Base-by-base conservation (phyloP, 306 rosid species). In the Fragaria iinumae region DNA sequence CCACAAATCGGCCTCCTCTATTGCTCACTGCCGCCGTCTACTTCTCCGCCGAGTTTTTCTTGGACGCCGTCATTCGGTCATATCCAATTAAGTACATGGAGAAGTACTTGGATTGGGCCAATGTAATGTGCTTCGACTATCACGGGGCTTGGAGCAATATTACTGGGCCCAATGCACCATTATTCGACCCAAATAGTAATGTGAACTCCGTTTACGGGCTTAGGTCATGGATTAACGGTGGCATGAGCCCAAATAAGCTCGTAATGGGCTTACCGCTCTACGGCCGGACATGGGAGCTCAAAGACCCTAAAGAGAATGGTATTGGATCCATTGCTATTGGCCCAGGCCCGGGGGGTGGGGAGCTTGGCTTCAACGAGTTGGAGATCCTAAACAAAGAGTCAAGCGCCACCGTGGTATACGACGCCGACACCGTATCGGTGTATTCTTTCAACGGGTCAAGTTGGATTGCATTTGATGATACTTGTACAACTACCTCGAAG, bases 21-120 rank as follows among this genome's bases (percentile, higher is more conserved):
- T 69, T 93, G 8, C 89, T 93, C 83, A 88, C 90, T 0, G 90
- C 91, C 14, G 90, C 95, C 0, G 95, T 91, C 32, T 93, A 91
- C 82, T 93, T 82, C 72, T 83, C 95, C 1, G 87, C 57, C 0
- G 70, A 83, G 3, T 84, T 85, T 65, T 76, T 79, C 55, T 8
- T 79, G 18, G 65, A 77, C 4, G 44, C 23, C 2, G 71, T 67
- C 43, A 44, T 6, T 49, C 88, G 82, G 3, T 52, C 80, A 0
- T 89, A 85, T 56, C 96, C 97, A 5, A 84, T 75, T 16, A 63
- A 23, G 20, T 77, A 84, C 0, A 74, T 93, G 27, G 77, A 81
- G 21, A 45, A 69, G 1, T 87, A 83, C 62, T 16, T 91, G 70
- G 97, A 93, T 39, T 91, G 91, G 89, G 48, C 89, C 78, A 93